Conservation (phyloP, 768 basidiomycete species). For the Collybia mongolica region DNA sequence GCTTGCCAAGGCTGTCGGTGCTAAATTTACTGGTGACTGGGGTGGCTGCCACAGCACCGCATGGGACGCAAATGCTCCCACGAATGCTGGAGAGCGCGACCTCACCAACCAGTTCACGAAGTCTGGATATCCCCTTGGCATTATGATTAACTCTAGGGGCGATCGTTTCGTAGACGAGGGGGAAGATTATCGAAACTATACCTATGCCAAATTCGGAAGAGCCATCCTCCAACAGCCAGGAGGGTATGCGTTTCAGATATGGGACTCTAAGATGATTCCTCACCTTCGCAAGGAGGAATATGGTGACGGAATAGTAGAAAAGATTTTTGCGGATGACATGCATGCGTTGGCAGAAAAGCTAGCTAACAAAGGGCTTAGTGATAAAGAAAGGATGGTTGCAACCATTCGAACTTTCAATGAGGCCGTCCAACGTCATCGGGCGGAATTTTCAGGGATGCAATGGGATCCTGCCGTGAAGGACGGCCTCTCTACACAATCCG, state of each 20-base stretch:
- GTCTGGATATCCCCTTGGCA: constrained; percentile 69
- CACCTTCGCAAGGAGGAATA: constrained; percentile 65
- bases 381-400: constrained; percentile 37
- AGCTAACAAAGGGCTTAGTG: constrained; percentile 40
- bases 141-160: constrained; percentile 64
- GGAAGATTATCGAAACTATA: constrained; percentile 70
- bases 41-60: constrained; percentile 68
- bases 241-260: constrained; percentile 65
- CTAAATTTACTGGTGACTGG: constrained; percentile 64
- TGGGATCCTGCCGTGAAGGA: constrained; percentile 73
- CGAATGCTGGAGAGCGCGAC: constrained; percentile 49
- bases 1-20: constrained; percentile 50
- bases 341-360: constrained; percentile 52
- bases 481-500: constrained; percentile 51
- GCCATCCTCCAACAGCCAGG: constrained; percentile 58
- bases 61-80: constrained; percentile 64
- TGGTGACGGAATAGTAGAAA: constrained; percentile 57
- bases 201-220: constrained; percentile 67
- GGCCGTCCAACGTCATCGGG: constrained; percentile 37
- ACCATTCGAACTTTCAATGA: constrained; percentile 53
- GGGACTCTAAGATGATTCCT: constrained; percentile 44
- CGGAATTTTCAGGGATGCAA: constrained; percentile 26
- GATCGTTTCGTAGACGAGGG: constrained; percentile 71
- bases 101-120: constrained; percentile 73
- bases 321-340: constrained; percentile 43